Base-by-base conservation (phyloP, 2,329 filamentous ascomycete genomes). In the Fusarium nanum region DNA sequence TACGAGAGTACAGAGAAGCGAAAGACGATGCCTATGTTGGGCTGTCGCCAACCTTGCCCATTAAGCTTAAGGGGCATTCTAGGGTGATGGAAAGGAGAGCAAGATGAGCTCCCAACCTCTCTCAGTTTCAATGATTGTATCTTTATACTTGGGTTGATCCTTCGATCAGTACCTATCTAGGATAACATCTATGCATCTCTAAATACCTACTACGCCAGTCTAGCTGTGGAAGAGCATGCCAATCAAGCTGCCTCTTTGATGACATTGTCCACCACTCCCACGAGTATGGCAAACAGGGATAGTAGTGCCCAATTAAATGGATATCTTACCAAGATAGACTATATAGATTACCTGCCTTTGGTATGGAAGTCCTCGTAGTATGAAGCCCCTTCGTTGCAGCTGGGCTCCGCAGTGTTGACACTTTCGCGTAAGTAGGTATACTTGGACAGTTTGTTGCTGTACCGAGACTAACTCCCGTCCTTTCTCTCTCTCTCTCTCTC, bases 31-130 rank as follows among this genome's bases (percentile, higher is more conserved):
- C 55, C 65, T 71, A 28, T 28, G 27, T 28, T 70, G 64, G 68
- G 68, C 68, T 48, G 52, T 62, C 60, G 61, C 55, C 68, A 60
- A 71, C 65, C 67, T 71, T 46, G 63, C 60, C 54, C 49, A 56
- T 50, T 65, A 37, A 63, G 55, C 53, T 62, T 70, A 52, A 64
- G 67, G 68, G 50, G 32, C 14, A 34, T 56, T 22, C 65, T 69
- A 40, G 60, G 66, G 60, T 69, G 56, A 66, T 60, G 45, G 46
- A 40, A 55, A 70, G 68, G 67, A 70, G 68, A 71, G 56, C 18
- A 23, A 13, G 12, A 34, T 25, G 13, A 52, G 20, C 44, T 56
- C 59, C 41, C 53, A 46, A 42, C 58, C 14, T 41, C 58, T 40
- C 41, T 49, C 48, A 70, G 54, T 46, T 37, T 37, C 34, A 37